A percentile compares a stretch with the other conserved stretches of the same genome.
Conservation (phyloP, 2,329 filamentous ascomycete genomes). For the Colletotrichum ledebouriae region DNA sequence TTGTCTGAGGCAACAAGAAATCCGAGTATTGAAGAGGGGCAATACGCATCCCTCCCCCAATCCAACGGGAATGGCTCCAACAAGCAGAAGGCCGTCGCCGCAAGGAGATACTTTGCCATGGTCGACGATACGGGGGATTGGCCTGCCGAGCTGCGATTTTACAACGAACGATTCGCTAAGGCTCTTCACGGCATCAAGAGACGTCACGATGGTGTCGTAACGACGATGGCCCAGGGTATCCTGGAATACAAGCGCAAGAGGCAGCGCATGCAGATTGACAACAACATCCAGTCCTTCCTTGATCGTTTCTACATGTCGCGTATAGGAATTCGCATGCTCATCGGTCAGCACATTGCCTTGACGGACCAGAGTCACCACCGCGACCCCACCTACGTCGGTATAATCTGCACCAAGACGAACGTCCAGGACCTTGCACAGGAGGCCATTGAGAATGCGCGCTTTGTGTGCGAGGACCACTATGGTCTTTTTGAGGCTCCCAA, state of each 20-base stretch:
- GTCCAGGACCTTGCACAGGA: conserved; percentile 95
- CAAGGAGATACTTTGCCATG: conserved; percentile 88
- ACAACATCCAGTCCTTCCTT: conserved; percentile 96
- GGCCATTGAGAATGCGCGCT: conserved; percentile 98
- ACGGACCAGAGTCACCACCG: conserved; percentile 92
- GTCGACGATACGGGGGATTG: conserved; percentile 90
- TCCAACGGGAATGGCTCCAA: conserved; percentile 60
- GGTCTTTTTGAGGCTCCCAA: conserved; percentile 97
- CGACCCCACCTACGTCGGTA: conserved; percentile 95
- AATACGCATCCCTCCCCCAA: conserved; percentile 72
- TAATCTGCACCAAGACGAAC: conserved; percentile 99
- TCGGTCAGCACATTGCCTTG: conserved; percentile 97
- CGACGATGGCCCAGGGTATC: conserved; percentile 97
- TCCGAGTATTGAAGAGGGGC: conserved; percentile 87
- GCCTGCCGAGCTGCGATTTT: conserved; percentile 94
- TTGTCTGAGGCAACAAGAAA: conserved; percentile 89
- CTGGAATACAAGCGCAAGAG: conserved; percentile 97
- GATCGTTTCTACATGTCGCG: conserved; percentile 99
- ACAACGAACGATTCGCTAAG: conserved; percentile 91
- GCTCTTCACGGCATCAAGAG: conserved; percentile 95
- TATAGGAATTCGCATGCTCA: conserved; percentile 98
- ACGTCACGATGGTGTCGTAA: conserved; percentile 96
- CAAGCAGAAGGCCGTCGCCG: conserved; percentile 64
- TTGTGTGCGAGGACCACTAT: conserved; percentile 98
- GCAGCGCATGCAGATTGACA: conserved; percentile 98